Percentiles rank a stretch among this genome's conserved stretches.
Evolutionary conservation across 805 yeast genomes (phyloP).

Genomic region (Candida oleophila): DNA sequence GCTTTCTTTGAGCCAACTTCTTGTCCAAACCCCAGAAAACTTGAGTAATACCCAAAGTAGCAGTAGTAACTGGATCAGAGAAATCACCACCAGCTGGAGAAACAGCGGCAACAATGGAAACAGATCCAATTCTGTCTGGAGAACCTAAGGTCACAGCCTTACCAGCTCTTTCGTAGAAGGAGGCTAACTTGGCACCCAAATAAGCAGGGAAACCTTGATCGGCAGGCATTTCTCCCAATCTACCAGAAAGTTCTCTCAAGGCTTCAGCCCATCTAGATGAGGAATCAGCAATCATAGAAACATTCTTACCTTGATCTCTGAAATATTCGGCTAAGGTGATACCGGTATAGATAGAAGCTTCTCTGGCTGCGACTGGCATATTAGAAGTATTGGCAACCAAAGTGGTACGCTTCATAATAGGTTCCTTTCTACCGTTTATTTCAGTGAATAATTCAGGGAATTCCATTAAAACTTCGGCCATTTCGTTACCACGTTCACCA

Average conservation of each 20-base stretch:
- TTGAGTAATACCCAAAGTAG: constrained; percentile 99
- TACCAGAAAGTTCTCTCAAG: constrained; percentile 98
- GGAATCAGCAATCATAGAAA: constrained; percentile 99
- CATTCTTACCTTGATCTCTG: constrained; percentile 99
- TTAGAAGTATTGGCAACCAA: constrained; percentile 98
- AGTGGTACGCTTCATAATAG: constrained; percentile 99
- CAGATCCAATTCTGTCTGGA: constrained; percentile 95
- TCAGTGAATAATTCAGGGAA: constrained; percentile 97
- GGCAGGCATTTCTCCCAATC: constrained; percentile 99
- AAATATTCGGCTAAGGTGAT: constrained; percentile 97
- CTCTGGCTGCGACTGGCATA: constrained; percentile 99
- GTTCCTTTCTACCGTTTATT: constrained; percentile 89
- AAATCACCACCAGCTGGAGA: constrained; percentile 99
- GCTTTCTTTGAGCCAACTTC: constrained; percentile 98
- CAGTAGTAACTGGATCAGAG: constrained; percentile 98
- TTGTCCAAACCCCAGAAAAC: constrained; percentile 99
- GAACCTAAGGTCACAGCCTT: constrained; percentile 92
- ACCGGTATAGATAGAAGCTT: constrained; percentile 99
- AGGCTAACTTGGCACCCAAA: constrained; percentile 97
- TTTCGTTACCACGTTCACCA: constrained; percentile 98
- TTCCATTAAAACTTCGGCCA: constrained; percentile 99
- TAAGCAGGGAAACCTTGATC: constrained; percentile 99
- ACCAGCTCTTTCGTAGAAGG: constrained; percentile 99
- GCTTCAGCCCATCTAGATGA: constrained; percentile 99
- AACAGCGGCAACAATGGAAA: constrained; percentile 98